Conservation (phyloP, 345 rosid species). For the Cardamine occulta region DNA sequence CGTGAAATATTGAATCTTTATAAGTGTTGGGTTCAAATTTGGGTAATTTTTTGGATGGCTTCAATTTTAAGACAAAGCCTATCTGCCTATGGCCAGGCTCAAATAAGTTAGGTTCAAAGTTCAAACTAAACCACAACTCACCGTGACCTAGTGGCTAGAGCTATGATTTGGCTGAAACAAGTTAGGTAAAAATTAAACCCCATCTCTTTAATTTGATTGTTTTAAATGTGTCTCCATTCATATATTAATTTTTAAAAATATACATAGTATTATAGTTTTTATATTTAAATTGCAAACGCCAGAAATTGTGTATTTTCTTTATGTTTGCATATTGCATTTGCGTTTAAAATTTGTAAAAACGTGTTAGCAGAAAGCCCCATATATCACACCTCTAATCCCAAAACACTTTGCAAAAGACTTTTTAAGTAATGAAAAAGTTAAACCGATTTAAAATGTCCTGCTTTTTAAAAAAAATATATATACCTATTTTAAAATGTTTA, state of each 20-base stretch:
- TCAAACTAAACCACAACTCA: neutral
- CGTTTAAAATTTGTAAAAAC: neutral
- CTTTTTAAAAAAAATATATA: neutral
- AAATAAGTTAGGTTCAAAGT: slow-evolving; percentile 13
- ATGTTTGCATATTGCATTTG: neutral
- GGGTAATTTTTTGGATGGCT: neutral
- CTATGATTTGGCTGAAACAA: slow-evolving; percentile 18
- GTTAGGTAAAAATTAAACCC: neutral
- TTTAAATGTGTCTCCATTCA: neutral
- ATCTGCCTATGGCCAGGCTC: neutral
- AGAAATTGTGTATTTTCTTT: neutral
- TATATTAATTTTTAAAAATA: neutral
- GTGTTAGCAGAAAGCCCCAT: neutral
- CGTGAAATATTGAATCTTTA: neutral
- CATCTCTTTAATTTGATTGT: neutral
- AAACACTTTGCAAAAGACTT: neutral
- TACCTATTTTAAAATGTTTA: neutral
- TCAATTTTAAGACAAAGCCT: neutral
- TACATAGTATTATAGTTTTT: neutral
- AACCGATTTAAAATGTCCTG: neutral
- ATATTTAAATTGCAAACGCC: neutral
- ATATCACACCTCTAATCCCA: neutral
- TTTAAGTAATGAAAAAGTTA: neutral
- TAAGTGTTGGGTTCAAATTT: slow-evolving; percentile 23
- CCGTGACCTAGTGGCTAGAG: slow-evolving; percentile 1